Base-by-base conservation (phyloP, 1,139 yeast genomes). In the Hansenula sp. region DNA sequence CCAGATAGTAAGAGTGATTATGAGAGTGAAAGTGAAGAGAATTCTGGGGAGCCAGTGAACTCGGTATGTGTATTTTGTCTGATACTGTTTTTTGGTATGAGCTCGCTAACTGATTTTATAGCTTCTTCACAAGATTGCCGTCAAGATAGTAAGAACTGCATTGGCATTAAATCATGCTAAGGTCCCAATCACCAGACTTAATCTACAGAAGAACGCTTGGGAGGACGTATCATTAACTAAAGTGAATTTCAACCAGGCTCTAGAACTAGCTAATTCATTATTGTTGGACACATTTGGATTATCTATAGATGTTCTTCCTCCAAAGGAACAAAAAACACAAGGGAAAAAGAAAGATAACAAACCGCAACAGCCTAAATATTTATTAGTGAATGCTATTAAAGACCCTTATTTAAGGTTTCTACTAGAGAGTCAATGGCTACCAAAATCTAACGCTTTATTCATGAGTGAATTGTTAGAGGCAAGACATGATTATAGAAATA, bases 191-290 rank as follows among this genome's bases (percentile, higher is more conserved):
- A 52, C 50, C 7, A 48, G 38, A 25, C 41, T 31, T 2, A 44
- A 53, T 21, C 31, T 57, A 24, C 55, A 51, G 44, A 50, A 42
- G 29, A 27, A 37, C 10, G 59, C 51, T 2, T 48, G 53, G 48
- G 53, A 46, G 6, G 47, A 38, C 2, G 38, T 43, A 3, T 27
- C 50, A 2, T 35, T 46, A 7, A 20, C 37, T 4, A 44, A 41
- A 24, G 44, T 45, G 7, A 44, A 44, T 11, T 46, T 57, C 19
- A 43, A 43, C 12, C 8, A 4, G 6, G 52, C 50, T 2, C 42
- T 56, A 10, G 13, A 19, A 1, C 14, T 33, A 10, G 58, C 60
- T 3, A 48, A 50, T 20, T 17, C 32, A 3, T 32, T 46, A 3
- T 37, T 58, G 7, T 18, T 22, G 3, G 52, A 46, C 10, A 40